Base-by-base conservation (phyloP, 768 basidiomycete species). In the Chiua virens region DNA sequence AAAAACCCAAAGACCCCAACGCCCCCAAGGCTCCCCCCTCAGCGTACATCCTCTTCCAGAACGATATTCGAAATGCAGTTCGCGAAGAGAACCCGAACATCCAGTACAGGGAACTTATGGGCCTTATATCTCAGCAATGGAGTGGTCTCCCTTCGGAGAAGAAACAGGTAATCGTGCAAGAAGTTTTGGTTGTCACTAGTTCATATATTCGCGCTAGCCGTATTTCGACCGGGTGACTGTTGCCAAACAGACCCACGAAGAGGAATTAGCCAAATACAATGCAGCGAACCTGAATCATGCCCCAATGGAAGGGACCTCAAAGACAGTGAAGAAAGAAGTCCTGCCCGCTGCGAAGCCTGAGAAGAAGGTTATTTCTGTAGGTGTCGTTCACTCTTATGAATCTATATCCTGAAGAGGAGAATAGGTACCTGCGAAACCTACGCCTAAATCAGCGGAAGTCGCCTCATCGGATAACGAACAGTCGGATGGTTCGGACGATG, bases 11-110 rank as follows among this genome's bases (percentile, higher is more conserved):
- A 69, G 95, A 98, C 62, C 93, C 94, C 18, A 88, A 94, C 69
- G 93, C 93, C 51, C 96, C 96, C 28, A 97, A 95, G 67, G 86
- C 92, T 9, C 95, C 96, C 23, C 80, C 92, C 14, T 90, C 90
- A 8, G 92, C 93, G 18, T 98, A 96, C 73, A 82, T 98, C 63
- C 74, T 95, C 59, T 98, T 88, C 79, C 96, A 98, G 73, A 97
- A 96, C 66, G 88, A 89, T 14, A 78, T 93, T 47, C 87, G 93
- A 66, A 80, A 81, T 52, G 76, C 81, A 50, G 76, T 95, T 59
- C 85, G 86, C 73, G 74, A 76, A 35, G 69, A 77, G 58, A 71
- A 88, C 66, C 87, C 89, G 10, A 70, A 73, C 9, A 68, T 92
- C 51, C 69, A 78, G 34, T 86, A 97, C 65, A 66, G 79, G 35